Evolutionary conservation across 352 stramenopile species (phyloP).

Genomic region (Pythium dissotocum): DNA sequence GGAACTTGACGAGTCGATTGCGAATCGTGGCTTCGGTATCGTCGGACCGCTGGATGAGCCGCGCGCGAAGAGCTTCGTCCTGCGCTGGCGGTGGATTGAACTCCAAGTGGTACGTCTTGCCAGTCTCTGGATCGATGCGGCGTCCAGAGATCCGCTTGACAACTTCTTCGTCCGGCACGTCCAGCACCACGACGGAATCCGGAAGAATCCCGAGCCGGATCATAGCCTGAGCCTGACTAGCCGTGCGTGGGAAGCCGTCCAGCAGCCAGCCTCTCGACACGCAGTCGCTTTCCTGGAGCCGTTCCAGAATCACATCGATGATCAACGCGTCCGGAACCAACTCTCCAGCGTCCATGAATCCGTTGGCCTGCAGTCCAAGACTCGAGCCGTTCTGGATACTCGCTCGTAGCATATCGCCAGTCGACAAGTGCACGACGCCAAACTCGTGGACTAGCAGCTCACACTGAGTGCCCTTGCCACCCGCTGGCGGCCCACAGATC

Average conservation of each 20-base stretch:
- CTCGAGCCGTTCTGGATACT: slow-evolving; percentile 57
- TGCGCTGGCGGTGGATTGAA: slow-evolving; percentile 91
- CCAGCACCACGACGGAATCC: slow-evolving; percentile 91
- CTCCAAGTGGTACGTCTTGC: slow-evolving; percentile 96
- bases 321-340: slow-evolving; percentile 52
- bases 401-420: slow-evolving; percentile 89
- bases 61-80: slow-evolving; percentile 60
- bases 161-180: slow-evolving; percentile 94
- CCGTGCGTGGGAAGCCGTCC: slow-evolving; percentile 92
- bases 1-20: slow-evolving; percentile 86
- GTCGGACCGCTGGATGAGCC: slow-evolving; percentile 88
- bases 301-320: slow-evolving; percentile 55
- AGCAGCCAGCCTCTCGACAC: slow-evolving; percentile 85
- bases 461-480: slow-evolving; percentile 96
- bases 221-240: slow-evolving; percentile 80
- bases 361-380: slow-evolving; percentile 39
- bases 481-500: slow-evolving; percentile 75
- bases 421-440: slow-evolving; percentile 90
- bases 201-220: slow-evolving; percentile 81
- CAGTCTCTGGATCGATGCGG: slow-evolving; percentile 92
- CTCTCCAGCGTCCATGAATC: slow-evolving; percentile 48
- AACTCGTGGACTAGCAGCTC: slow-evolving; percentile 84
- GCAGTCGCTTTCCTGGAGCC: slow-evolving; percentile 85
- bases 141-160: slow-evolving; percentile 95
- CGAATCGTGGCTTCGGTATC: slow-evolving; percentile 93